phyloP scores from a whole-genome alignment of 352 stramenopile species.

The Pythium dissotocum region DNA sequence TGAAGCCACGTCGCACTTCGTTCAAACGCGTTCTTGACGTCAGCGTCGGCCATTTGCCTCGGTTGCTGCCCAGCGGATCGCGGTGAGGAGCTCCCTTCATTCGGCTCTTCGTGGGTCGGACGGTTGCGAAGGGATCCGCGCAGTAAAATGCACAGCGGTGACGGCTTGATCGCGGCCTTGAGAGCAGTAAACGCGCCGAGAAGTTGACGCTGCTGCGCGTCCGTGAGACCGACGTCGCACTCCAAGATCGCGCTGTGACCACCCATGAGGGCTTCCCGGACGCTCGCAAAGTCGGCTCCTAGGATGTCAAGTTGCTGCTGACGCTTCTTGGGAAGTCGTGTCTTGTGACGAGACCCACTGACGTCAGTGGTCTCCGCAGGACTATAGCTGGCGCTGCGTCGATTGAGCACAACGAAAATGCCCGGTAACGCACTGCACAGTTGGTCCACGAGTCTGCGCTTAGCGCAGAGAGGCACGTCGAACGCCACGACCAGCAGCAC shows the following conservation, averaged over 20 bases:
- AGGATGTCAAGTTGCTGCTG: conserved; percentile 28
- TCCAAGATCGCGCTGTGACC: conserved; percentile 75
- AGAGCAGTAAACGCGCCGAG: conserved; percentile 58
- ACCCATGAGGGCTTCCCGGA: conserved; percentile 35
- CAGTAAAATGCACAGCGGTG: conserved; percentile 66
- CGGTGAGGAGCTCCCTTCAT: not conserved
- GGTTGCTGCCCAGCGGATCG: not conserved
- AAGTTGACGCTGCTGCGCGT: conserved; percentile 58
- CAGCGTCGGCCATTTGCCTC: not conserved
- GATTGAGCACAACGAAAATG: conserved; percentile 72
- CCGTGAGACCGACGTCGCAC: conserved; percentile 70
- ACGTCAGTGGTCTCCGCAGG: not conserved
- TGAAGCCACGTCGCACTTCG: conserved; percentile 32
- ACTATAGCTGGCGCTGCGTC: not conserved
- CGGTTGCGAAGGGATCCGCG: conserved; percentile 53
- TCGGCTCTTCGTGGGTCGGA: conserved; percentile 20
- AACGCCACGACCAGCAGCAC: conserved; percentile 67
- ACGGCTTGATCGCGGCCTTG: conserved; percentile 63
- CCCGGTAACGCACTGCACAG: conserved; percentile 57
- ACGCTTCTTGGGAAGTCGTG: not conserved
- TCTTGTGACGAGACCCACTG: not conserved
- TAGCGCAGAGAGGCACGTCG: conserved; percentile 59
- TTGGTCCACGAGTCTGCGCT: conserved; percentile 37
- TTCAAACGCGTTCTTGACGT: conserved; percentile 57
- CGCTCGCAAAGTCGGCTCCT: conserved; percentile 24